Conservation (phyloP, 306 rosid species). For the Phaseolus lunatus region DNA sequence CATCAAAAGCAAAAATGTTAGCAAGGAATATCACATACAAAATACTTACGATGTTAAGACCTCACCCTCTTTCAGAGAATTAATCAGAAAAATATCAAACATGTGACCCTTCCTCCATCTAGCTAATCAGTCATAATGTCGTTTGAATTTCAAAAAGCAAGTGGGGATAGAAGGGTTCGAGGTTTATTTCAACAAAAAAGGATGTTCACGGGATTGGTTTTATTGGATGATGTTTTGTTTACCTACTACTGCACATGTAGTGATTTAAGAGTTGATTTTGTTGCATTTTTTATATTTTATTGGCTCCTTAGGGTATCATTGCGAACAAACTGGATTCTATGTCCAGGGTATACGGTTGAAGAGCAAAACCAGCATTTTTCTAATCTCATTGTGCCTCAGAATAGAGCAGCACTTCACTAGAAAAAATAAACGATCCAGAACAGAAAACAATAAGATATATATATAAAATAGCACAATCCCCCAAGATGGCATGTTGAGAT, state of each 20-base stretch:
- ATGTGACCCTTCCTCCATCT: background rate
- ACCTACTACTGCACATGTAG: background rate
- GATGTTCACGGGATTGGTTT: background rate
- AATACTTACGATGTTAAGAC: background rate
- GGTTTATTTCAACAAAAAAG: background rate
- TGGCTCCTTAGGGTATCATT: constrained; percentile 57
- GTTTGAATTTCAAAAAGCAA: background rate
- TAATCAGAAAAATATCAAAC: background rate
- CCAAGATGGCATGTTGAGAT: background rate
- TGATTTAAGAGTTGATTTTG: background rate
- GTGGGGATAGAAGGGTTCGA: background rate
- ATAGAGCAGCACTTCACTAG: constrained; percentile 27
- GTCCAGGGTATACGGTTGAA: constrained; percentile 89
- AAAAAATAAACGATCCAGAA: constrained; percentile 6
- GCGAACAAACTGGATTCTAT: constrained; percentile 91
- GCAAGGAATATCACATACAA: background rate
- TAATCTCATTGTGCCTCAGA: constrained; percentile 68
- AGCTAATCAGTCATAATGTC: background rate
- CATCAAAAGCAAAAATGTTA: background rate
- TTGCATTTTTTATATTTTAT: background rate
- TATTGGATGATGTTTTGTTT: background rate
- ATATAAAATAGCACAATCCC: background rate
- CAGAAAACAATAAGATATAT: background rate
- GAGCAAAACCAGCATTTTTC: constrained; percentile 98
- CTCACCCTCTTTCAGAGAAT: background rate